Evolutionary conservation across 2,329 filamentous ascomycete species (phyloP).

Genomic region (Ceratocystiopsis sp.): DNA sequence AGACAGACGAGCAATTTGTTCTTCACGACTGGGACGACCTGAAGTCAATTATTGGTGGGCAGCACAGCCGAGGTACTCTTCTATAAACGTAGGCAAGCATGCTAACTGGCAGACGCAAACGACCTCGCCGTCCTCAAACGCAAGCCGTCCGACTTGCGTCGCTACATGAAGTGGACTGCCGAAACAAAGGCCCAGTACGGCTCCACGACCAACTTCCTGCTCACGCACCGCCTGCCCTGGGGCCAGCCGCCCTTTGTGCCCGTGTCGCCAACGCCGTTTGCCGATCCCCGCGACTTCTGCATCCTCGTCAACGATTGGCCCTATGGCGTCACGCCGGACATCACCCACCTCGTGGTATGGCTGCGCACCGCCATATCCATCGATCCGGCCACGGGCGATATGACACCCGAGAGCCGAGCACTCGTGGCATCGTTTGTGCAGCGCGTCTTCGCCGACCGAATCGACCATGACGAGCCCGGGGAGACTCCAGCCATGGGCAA

Average conservation of each 20-base stretch:
- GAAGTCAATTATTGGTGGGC: constrained; percentile 45
- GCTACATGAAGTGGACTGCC: constrained; percentile 63
- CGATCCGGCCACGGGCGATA: constrained; percentile 50
- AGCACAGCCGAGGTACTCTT: neutral
- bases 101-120: constrained; percentile 25
- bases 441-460: constrained; percentile 45
- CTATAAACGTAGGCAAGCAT: neutral
- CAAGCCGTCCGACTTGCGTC: constrained; percentile 60
- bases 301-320: constrained; percentile 89
- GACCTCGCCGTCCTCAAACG: constrained; percentile 61
- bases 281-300: constrained; percentile 39
- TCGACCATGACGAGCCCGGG: constrained; percentile 23
- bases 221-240: constrained; percentile 63
- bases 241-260: constrained; percentile 38
- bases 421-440: constrained; percentile 54
- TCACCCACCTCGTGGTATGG: constrained; percentile 83
- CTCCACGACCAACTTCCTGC: constrained; percentile 62
- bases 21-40: constrained; percentile 60
- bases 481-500: constrained; percentile 20
- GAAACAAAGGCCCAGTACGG: constrained; percentile 57
- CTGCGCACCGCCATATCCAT: constrained; percentile 66
- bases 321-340: constrained; percentile 51
- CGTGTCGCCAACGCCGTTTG: constrained; percentile 32
- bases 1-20: constrained; percentile 53
- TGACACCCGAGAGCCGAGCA: constrained; percentile 47